Percentiles rank a stretch among this genome's conserved stretches.
Conservation (phyloP, 495 filamentous ascomycete genomes). For the Podospora appendiculata region DNA sequence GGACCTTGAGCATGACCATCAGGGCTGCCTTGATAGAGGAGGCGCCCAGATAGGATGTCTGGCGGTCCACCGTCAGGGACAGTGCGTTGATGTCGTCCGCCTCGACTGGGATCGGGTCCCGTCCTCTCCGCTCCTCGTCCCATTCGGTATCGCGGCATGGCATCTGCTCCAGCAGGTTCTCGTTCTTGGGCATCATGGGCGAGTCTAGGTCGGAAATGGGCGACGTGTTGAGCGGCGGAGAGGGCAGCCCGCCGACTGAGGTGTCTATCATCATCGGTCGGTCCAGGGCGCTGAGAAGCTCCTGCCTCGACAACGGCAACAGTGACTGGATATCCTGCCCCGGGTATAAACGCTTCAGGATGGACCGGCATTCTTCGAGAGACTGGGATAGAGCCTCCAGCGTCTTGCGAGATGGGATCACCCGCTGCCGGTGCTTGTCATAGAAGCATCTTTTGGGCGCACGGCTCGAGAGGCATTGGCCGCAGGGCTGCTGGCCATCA, state of each 20-base stretch:
- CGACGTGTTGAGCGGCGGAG: constrained; percentile 34
- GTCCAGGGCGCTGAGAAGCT: constrained; percentile 44
- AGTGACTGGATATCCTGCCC: constrained; percentile 44
- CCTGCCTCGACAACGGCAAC: constrained; percentile 41
- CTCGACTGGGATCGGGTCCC: constrained; percentile 56
- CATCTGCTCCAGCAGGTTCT: constrained; percentile 49
- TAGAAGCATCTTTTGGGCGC: constrained; percentile 52
- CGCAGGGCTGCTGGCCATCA: constrained; percentile 51
- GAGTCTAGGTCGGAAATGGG: constrained; percentile 36
- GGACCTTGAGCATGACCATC: constrained; percentile 72
- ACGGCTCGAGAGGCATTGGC: constrained; percentile 49
- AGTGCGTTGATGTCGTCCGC: constrained; percentile 78
- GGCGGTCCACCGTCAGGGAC: constrained; percentile 61
- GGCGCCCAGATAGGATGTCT: constrained; percentile 73
- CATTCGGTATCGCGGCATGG: constrained; percentile 47
- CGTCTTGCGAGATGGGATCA: constrained; percentile 52
- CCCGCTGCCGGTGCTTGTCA: constrained; percentile 51
- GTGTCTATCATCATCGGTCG: constrained; percentile 29
- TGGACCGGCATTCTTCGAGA: constrained; percentile 49
- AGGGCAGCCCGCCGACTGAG: constrained; percentile 33
- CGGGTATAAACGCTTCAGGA: constrained; percentile 47
- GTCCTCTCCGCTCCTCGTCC: constrained; percentile 48
- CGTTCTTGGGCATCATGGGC: constrained; percentile 31
- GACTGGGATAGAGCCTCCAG: constrained; percentile 50
- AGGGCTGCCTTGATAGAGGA: constrained; percentile 75